Conservation (phyloP, 768 basidiomycete species). For the Serpula lacrymans region DNA sequence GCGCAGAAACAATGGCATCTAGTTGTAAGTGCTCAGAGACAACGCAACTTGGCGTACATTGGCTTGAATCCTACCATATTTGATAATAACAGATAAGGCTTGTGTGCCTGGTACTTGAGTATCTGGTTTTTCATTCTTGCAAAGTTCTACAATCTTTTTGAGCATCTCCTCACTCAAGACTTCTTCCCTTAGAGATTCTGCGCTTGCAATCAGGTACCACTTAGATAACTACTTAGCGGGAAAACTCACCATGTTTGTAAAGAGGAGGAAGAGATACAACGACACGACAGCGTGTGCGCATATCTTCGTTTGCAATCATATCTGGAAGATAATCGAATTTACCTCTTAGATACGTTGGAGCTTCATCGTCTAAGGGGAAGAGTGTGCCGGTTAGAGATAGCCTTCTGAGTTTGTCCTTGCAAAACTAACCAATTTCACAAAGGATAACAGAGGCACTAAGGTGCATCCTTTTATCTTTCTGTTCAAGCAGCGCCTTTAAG, state of each 20-base stretch:
- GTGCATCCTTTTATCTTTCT: constrained; percentile 13
- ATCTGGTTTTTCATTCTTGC: constrained; percentile 13
- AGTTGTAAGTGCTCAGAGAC: background rate
- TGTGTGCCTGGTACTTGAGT: constrained; percentile 19
- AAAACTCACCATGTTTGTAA: constrained; percentile 20
- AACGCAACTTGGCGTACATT: constrained; percentile 2
- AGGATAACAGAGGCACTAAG: constrained; percentile 22
- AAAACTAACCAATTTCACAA: constrained; percentile 22
- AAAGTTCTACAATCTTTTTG: constrained; percentile 14
- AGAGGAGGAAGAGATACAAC: constrained; percentile 27
- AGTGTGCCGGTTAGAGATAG: constrained; percentile 3
- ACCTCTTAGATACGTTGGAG: constrained; percentile 2
- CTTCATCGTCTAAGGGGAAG: no score
- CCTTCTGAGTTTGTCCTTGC: constrained; percentile 5
- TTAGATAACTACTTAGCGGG: no score
- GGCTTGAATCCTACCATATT: no score
- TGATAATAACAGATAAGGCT: constrained; percentile 22
- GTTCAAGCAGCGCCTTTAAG: constrained; percentile 13
- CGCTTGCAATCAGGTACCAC: no score
- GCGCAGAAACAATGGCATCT: constrained; percentile 3
- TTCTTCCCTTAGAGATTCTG: constrained; percentile 7
- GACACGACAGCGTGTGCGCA: constrained; percentile 13
- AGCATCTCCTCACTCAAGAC: constrained; percentile 17
- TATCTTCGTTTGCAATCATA: constrained; percentile 12
- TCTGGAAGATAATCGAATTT: constrained; percentile 10